Evolutionary conservation across 179 eudicot species (phyloP), one percentile per base, ranked within the genome.

Genomic region (Spinacia oleracea): DNA sequence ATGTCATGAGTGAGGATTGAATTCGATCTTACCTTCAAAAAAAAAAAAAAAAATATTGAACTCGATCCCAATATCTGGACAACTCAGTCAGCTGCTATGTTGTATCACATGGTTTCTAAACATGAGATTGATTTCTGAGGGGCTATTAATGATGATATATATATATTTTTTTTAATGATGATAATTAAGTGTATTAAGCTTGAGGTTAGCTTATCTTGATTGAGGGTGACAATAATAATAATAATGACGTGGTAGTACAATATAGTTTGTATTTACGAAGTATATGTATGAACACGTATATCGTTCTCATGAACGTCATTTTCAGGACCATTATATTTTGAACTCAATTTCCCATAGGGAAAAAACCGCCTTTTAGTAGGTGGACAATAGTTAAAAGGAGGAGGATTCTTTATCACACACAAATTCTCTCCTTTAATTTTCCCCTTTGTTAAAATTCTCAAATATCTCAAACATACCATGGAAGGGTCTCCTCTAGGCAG

Each of bases 401-500:
- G 56, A 70, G 72, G 6, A 32, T 62, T 58, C 32, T 60, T 38
- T 35, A 16, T 51, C 21, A 48, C 27, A 21, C 7, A 16, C 7
- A 18, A 20, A 23, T 58, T n/a, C 20, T 63, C 21, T 73, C 23
- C 18, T 32, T 16, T 53, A 6, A 11, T 25, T 29, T 15, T 5
- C 9, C 4, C 6, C 9, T 10, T 43, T 43, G 8, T n/a, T n/a
- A n/a, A 43, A 43, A 43, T 34, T 34, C n/a, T 72, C 63, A 40
- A 67, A 46, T 11, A 8, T 21, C 5, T 53, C 15, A 29, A 40
- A 16, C 6, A 38, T 21, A 53, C n/a, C 78, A 87, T 89, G 92
- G 89, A 81, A 69, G 77, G 87, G 67, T 72, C 79, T 76, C 65
- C 79, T 59, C 51, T 78, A n/a, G 70, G 79, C n/a, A n/a, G n/a